Evolutionary conservation across 306 rosid species (phyloP).

Genomic region (Acacia acuminata): DNA sequence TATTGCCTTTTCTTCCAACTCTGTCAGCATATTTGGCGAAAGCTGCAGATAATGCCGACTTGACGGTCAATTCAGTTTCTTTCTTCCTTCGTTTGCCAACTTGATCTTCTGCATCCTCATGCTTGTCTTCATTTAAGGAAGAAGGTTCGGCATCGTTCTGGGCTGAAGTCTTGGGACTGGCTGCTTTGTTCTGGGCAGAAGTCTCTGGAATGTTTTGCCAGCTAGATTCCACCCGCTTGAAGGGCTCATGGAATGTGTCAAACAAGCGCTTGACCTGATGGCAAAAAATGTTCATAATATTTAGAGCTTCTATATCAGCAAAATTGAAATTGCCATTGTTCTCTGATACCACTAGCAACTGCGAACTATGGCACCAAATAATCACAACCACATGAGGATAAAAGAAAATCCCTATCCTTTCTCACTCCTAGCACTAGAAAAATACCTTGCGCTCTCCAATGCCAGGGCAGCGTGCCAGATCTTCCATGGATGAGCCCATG

Average conservation of each 20-base stretch:
- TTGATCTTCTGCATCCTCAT: conserved; percentile 35
- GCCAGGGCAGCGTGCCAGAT: conserved; percentile 98
- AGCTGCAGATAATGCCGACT: conserved; percentile 84
- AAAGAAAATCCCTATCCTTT: background rate
- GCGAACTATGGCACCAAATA: conserved; percentile 22
- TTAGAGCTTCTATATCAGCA: background rate
- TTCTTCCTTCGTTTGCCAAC: conserved; percentile 48
- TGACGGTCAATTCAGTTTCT: conserved; percentile 64
- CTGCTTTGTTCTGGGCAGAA: conserved; percentile 35
- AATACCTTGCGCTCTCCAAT: conserved; percentile 98
- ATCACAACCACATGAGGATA: conserved; percentile 2
- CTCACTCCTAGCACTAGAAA: conserved; percentile 23
- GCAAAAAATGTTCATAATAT: conserved; percentile 20
- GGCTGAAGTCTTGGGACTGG: conserved; percentile 39
- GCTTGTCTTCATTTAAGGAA: conserved; percentile 45
- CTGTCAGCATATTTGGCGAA: conserved; percentile 70
- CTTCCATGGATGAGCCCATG: conserved; percentile 98
- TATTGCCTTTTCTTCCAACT: conserved; percentile 46
- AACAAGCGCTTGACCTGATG: conserved; percentile 83
- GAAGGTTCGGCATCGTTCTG: conserved; percentile 49
- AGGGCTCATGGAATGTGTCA: conserved; percentile 94
- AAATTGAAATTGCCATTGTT: background rate
- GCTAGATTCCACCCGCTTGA: conserved; percentile 71
- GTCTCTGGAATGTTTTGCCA: conserved; percentile 52
- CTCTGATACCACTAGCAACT: background rate